Evolutionary conservation across 2,329 filamentous ascomycete genomes (phyloP).

Genomic region (Dothistroma pini): DNA sequence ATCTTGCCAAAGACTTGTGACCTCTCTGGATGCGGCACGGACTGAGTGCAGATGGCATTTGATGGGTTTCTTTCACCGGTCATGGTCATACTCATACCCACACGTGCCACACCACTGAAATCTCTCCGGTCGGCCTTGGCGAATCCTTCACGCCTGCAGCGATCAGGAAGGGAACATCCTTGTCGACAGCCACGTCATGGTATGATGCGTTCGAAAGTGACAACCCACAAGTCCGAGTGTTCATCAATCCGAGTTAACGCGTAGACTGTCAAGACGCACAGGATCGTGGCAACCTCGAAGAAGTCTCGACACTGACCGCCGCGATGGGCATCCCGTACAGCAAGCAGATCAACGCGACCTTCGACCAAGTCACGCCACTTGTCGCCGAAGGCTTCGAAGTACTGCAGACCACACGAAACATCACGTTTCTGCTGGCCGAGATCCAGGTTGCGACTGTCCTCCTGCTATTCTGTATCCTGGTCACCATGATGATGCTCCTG

Average conservation of each 20-base stretch:
- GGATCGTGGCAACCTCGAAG: not conserved
- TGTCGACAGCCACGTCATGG: not conserved
- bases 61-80: not conserved
- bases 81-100: not conserved
- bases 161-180: not conserved
- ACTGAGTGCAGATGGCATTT: not conserved
- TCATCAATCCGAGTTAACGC: too few relatives aligned
- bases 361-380: slow-evolving; percentile 52
- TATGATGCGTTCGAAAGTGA: not conserved
- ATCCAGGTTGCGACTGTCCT: slow-evolving; percentile 48
- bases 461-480: slow-evolving; percentile 40
- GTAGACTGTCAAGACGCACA: not conserved
- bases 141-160: slow-evolving; percentile 1
- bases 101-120: too few relatives aligned
- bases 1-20: too few relatives aligned
- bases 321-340: slow-evolving; percentile 53
- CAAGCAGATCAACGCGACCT: slow-evolving; percentile 50
- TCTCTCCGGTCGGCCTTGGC: not conserved
- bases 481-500: slow-evolving; percentile 39
- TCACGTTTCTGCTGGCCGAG: slow-evolving; percentile 46
- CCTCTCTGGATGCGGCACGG: too few relatives aligned
- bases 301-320: not conserved
- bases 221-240: not conserved
- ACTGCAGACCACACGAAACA: slow-evolving; percentile 49
- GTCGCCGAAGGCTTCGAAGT: slow-evolving; percentile 49